Base-by-base conservation (phyloP, 192 early-diverging fungal genomes). In the Coemansia sp. region DNA sequence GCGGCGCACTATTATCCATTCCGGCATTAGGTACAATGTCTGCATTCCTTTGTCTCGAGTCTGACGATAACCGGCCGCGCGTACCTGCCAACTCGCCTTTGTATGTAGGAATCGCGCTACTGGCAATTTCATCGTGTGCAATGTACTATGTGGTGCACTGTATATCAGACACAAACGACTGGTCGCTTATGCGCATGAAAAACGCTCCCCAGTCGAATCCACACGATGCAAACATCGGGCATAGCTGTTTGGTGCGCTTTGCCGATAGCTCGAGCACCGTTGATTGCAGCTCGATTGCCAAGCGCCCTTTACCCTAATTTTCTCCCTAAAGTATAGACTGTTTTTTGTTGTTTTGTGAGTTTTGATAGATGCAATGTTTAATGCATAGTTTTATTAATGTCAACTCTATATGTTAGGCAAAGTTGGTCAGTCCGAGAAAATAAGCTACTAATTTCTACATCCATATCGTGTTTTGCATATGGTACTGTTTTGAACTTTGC, bases 131-230 rank as follows among this genome's bases (percentile, higher is more conserved):
- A 7, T 63, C 55, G 24, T 56, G 38, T 11, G 27, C 29, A 27
- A 59, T 70, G 69, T 54, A 59, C 6, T 43, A 55, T 15, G 62
- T 70, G 7, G 69, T 70, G 10, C 41, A 53, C 27, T 3, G 45
- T 9, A 70, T 70, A 5, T 35, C 62, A 0, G 69, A 70, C 11
- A 70, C 69, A 0, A 70, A 70, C 41, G 56, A 64, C 35, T 70
- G 69, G 69, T 64, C 62, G 41, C 41, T 70, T 47, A 35, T 25
- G 12, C 11, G 27, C 29, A 56, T 65, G 27, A 25, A 21, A 17
- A 49, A 22, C 2, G 17, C 50, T 17, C 50, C 50, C 0, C 15
- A 21, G 9, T 52, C 50, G 4, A 52, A 24, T 12, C 21, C 50
- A 4, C 17, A 52, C 0, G 17, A 24, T 9, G 8, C 9, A 4